phyloP scores from a whole-genome alignment of 202 grass and related monocot genomes.

The Tripidium arundinaceum region DNA sequence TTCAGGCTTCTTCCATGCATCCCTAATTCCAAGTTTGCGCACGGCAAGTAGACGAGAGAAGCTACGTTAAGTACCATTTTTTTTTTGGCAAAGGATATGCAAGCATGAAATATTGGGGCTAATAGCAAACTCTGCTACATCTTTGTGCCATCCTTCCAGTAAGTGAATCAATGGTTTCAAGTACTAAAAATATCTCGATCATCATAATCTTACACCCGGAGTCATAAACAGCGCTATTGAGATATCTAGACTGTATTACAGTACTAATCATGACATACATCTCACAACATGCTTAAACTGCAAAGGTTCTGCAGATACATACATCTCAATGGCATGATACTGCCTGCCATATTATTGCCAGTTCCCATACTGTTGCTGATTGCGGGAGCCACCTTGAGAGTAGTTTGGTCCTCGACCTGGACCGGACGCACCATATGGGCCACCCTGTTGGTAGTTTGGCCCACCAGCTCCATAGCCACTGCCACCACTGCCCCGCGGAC shows the following conservation, averaged over 20 bases:
- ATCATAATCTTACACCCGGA: neutral
- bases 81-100: neutral
- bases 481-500: slow-evolving; percentile 41
- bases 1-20: neutral
- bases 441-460: slow-evolving; percentile 65
- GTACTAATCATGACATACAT: neutral
- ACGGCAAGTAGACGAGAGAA: too few relatives aligned
- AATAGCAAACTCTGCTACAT: neutral
- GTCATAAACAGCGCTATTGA: neutral
- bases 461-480: slow-evolving; percentile 48
- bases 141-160: neutral
- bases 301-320: neutral
- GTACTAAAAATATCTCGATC: neutral
- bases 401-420: slow-evolving; percentile 55
- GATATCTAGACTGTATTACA: neutral
- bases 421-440: slow-evolving; percentile 54
- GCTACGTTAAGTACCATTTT: neutral
- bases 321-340: neutral
- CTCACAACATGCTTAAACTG: neutral
- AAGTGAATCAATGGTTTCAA: neutral
- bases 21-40: neutral
- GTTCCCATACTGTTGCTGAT: slow-evolving; percentile 67
- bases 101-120: neutral
- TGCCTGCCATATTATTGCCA: slow-evolving; percentile 46
- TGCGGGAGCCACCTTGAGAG: slow-evolving; percentile 51